These are phyloP conservation scores for Linanthus parryae DNA, from an alignment of 148 eudicot genomes.

Conservation along the genomic window DNA sequence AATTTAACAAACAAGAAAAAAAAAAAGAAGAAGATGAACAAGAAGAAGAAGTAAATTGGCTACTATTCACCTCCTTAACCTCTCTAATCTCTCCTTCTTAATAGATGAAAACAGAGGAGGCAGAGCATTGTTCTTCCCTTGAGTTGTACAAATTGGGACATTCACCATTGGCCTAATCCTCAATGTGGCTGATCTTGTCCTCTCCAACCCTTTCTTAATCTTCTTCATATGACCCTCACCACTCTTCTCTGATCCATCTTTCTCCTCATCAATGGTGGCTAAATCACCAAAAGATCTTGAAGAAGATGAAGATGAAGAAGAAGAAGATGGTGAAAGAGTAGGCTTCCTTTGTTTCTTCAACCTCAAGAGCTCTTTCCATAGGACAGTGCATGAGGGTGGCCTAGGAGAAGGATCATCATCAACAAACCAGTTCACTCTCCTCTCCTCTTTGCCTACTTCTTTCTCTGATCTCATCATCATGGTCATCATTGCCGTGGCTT, in stretches of 20 bases:
- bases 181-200: conserved; percentile 67
- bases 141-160: conserved; percentile 63
- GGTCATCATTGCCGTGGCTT: conserved; percentile 20
- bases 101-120: conserved; percentile 1
- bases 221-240: conserved; percentile 55
- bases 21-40: no score
- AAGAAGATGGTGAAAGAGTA: conserved; percentile 44
- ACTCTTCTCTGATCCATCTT: conserved; percentile 21
- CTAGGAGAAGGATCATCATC: conserved; percentile 97
- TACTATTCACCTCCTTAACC: neutral
- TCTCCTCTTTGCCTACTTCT: conserved; percentile 13
- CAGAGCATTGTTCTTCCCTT: neutral
- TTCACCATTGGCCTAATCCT: conserved; percentile 81
- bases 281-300: conserved; percentile 33
- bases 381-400: conserved; percentile 84
- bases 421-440: conserved; percentile 52
- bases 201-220: conserved; percentile 69
- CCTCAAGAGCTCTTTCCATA: conserved; percentile 88
- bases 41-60: neutral
- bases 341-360: conserved; percentile 47
- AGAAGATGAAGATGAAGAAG: conserved; percentile 36
- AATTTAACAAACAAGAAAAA: no score
- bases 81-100: conserved; percentile 12
- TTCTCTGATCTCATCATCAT: conserved; percentile 6
- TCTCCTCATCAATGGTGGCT: conserved; percentile 51